Base-by-base conservation (phyloP, 1,284 basidiomycete genomes). In the Takashimella koratensis region DNA sequence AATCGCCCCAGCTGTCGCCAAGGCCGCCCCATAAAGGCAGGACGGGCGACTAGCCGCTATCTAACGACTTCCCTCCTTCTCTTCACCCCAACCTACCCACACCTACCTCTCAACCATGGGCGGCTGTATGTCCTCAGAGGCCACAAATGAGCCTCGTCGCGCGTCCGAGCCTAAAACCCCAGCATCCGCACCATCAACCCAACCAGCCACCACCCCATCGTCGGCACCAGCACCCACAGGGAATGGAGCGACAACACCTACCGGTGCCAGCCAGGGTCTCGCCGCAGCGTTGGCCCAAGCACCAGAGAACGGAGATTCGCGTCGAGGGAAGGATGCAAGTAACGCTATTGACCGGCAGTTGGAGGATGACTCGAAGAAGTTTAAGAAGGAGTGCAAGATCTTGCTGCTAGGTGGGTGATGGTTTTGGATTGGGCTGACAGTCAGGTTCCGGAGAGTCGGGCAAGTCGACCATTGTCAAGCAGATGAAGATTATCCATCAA, bases 401-500 rank as follows among this genome's bases (percentile, higher is more conserved):
- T 77, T 97, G 22, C 79, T 98, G 20, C 81, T 97, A 4, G 93
- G 91, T 89, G 59, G 52, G 87, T 81, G 26, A 4, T 8, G 8
- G 22, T 54, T 23, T 30, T n/a, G 12, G 40, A 20, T 3, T 4
- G 4, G 19, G 26, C 51, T 60, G 54, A 62, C 44, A 16, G 24
- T 22, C 65, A 84, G 84, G 84, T 55, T 86, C 85, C n/a, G 86
- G 86, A 65, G 86, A 87, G 79, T 94, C 90, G 0, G 95, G 94
- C 27, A 97, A 97, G 79, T 88, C 86, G 4, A 98, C 94, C 0
- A 92, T 98, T 62, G 92, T 97, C 45, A 98, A 97, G 77, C 95
- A 98, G 77, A 98, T 98, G 94, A 97, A 96, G 81, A 97, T 98
- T 61, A 95, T 98, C 57, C 91, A 97, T 75, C 91, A 97, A 75